These are phyloP conservation scores for Phytophthora podocarpi DNA, from an alignment of 352 stramenopile species.

Conservation along the genomic window DNA sequence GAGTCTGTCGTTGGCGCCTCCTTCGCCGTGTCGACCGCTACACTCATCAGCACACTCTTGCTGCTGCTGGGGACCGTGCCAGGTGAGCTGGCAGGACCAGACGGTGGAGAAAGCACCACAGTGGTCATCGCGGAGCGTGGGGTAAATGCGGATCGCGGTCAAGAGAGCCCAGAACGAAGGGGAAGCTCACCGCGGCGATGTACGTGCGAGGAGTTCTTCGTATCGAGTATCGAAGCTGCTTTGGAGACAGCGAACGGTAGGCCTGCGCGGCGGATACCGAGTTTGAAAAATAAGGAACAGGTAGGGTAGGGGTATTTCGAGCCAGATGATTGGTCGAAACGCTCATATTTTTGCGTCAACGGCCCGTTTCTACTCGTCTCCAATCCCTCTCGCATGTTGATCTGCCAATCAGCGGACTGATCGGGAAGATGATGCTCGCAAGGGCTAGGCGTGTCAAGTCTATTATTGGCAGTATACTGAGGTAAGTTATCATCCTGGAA, in stretches of 20 bases:
- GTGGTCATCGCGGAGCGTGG: slow-evolving; percentile 45
- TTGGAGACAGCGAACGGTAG: slow-evolving; percentile 28
- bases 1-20: slow-evolving; percentile 11
- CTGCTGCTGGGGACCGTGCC: slow-evolving; percentile 23
- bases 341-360: slow-evolving; percentile 11
- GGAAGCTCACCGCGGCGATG: not conserved
- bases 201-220: not conserved
- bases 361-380: not conserved
- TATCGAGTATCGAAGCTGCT: slow-evolving; percentile 17
- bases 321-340: slow-evolving; percentile 16
- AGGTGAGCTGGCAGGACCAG: slow-evolving; percentile 27
- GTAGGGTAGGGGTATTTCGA: too few relatives aligned
- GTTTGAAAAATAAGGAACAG: slow-evolving; percentile 28
- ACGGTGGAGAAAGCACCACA: slow-evolving; percentile 49
- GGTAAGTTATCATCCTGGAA: too few relatives aligned
- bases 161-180: slow-evolving; percentile 7
- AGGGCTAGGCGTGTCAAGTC: not conserved
- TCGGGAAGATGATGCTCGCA: not conserved
- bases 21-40: slow-evolving; percentile 22
- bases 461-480: not conserved
- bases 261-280: slow-evolving; percentile 28
- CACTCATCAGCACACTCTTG: slow-evolving; percentile 28
- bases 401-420: slow-evolving; percentile 9
- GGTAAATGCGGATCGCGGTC: not conserved
- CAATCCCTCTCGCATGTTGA: slow-evolving; percentile 17